phyloP scores from a whole-genome alignment of 352 stramenopile species.

The Phytophthora pinifolia region DNA sequence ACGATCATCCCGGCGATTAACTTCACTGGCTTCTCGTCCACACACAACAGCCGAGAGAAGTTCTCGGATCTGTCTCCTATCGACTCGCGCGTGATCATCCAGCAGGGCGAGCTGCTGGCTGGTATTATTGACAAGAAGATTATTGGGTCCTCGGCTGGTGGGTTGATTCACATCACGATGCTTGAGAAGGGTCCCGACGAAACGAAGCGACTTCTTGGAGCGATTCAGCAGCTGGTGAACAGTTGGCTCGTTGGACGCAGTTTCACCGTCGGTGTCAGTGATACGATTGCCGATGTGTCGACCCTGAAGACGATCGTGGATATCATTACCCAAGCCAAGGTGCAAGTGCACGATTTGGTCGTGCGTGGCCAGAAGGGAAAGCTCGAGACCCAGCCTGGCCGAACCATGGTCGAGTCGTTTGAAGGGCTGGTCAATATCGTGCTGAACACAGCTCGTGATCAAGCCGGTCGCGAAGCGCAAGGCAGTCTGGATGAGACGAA shows the following conservation, averaged over 20 bases:
- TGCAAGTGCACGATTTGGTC: slow-evolving; percentile 93
- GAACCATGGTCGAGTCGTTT: slow-evolving; percentile 99
- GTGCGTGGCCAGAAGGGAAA: slow-evolving; percentile 97
- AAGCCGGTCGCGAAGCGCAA: slow-evolving; percentile 80
- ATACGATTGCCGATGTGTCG: slow-evolving; percentile 98
- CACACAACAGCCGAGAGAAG: slow-evolving; percentile 92
- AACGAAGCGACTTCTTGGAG: slow-evolving; percentile 87
- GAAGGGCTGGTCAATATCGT: slow-evolving; percentile 98
- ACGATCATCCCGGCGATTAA: slow-evolving; percentile 98
- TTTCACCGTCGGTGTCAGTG: slow-evolving; percentile 98
- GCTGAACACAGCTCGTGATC: slow-evolving; percentile 87
- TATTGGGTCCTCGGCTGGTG: slow-evolving; percentile 96
- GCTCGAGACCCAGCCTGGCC: slow-evolving; percentile 97
- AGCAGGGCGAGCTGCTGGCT: slow-evolving; percentile 96
- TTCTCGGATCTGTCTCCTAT: slow-evolving; percentile 92
- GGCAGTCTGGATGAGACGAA: slow-evolving; percentile 95
- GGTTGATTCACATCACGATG: slow-evolving; percentile 98
- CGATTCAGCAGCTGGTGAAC: slow-evolving; percentile 98
- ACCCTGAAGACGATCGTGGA: slow-evolving; percentile 98
- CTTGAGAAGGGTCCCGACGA: slow-evolving; percentile 91
- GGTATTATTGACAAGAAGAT: slow-evolving; percentile 99
- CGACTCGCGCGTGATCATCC: slow-evolving; percentile 97
- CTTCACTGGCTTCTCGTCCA: slow-evolving; percentile 94
- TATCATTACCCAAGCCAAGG: slow-evolving; percentile 99
- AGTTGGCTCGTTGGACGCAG: slow-evolving; percentile 98